A percentile compares a stretch with the other conserved stretches of the same genome.
Conservation (phyloP, 371 early-diverging fungal species). For the Mucor velutinosus region DNA sequence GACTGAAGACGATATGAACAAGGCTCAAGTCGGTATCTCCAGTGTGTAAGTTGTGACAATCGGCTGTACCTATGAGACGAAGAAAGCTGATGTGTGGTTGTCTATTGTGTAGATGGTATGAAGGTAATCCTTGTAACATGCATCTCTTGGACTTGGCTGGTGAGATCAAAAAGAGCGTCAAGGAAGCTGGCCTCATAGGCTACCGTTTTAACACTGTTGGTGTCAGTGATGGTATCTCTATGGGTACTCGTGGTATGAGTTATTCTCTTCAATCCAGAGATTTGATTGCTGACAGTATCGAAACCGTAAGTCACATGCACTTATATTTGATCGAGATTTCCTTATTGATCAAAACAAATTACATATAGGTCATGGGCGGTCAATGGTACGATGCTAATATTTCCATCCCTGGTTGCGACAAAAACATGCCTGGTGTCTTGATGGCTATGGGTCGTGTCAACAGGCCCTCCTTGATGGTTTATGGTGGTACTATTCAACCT, state of each 20-base stretch:
- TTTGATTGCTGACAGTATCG: constrained; percentile 97
- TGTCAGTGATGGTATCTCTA: constrained; percentile 96
- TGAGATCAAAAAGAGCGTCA: constrained; percentile 91
- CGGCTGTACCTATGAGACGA: background rate
- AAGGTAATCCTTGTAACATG: constrained; percentile 99
- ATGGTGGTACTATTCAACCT: constrained; percentile 86
- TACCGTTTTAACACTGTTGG: constrained; percentile 97
- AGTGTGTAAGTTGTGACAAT: constrained; percentile 70
- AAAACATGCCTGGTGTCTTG: constrained; percentile 95
- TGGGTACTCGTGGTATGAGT: constrained; percentile 96
- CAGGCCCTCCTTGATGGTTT: constrained; percentile 87
- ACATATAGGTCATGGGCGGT: constrained; percentile 19
- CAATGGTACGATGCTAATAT: constrained; percentile 83
- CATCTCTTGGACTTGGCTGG: constrained; percentile 89
- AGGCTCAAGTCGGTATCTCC: constrained; percentile 92
- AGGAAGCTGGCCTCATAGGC: constrained; percentile 86
- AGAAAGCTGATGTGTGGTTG: background rate
- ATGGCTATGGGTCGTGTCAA: constrained; percentile 94
- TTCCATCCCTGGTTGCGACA: constrained; percentile 87
- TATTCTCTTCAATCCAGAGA: constrained; percentile 96
- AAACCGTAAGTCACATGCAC: constrained; percentile 70
- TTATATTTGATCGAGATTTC: background rate
- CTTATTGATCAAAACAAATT: background rate
- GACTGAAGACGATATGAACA: constrained; percentile 71
- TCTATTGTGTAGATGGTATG: constrained; percentile 80